Percentiles rank a stretch among this genome's conserved stretches.
phyloP scores from a whole-genome alignment of 306 rosid species.

The Ammopiptanthus mongolicus region DNA sequence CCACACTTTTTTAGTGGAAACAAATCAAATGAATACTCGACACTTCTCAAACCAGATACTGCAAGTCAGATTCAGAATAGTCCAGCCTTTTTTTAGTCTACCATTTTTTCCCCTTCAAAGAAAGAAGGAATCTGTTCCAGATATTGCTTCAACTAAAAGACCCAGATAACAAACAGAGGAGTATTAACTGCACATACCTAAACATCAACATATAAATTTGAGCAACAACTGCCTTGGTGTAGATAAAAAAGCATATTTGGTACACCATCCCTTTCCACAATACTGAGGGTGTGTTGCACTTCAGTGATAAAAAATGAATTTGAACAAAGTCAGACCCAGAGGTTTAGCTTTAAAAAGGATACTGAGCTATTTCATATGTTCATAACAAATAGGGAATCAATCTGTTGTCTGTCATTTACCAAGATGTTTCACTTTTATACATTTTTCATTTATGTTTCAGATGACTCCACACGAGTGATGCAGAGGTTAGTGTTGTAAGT shows the following conservation, averaged over 20 bases:
- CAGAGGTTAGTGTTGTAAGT: background rate
- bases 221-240: background rate
- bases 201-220: background rate
- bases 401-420: background rate
- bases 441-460: background rate
- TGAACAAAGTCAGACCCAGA: background rate
- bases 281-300: background rate
- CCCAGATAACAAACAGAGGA: background rate
- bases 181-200: background rate
- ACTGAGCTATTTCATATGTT: background rate
- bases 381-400: background rate
- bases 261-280: background rate
- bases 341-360: background rate
- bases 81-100: background rate
- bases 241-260: background rate
- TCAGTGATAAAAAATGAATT: background rate
- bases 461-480: background rate
- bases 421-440: background rate
- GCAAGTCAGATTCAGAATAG: background rate
- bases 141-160: background rate
- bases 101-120: background rate
- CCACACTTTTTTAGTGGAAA: background rate
- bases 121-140: background rate
- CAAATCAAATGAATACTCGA: background rate
- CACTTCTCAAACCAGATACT: background rate